A percentile compares a stretch with the other conserved stretches of the same genome.
These are phyloP conservation scores for Zoysia matrella DNA, from an alignment of 202 grass and related monocot species.

Conservation along the genomic window DNA sequence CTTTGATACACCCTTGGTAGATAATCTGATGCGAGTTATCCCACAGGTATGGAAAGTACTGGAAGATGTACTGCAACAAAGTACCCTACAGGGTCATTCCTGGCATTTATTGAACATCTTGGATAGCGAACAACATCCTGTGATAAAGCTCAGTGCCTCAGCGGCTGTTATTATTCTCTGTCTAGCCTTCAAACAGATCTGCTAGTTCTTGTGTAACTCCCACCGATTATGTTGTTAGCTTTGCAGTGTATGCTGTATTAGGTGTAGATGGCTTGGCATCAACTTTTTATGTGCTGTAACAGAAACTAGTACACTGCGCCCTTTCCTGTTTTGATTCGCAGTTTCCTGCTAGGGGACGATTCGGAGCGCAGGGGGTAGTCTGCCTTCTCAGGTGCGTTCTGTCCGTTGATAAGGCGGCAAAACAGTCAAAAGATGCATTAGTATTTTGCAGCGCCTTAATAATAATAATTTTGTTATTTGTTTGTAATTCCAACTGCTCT, in stretches of 20 bases:
- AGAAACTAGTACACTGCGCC: not conserved
- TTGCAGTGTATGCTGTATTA: conserved; percentile 20
- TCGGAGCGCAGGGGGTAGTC: not conserved
- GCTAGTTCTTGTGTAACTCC: conserved; percentile 23
- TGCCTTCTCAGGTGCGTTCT: not conserved
- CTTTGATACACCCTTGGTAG: not conserved
- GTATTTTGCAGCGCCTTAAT: conserved; percentile 10
- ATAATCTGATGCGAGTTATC: conserved; percentile 8
- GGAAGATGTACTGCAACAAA: conserved; percentile 90
- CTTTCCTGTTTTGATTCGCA: not conserved
- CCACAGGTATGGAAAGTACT: conserved; percentile 86
- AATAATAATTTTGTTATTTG: not conserved
- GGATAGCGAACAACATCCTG: not conserved
- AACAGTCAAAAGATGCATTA: not conserved
- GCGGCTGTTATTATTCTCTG: not conserved
- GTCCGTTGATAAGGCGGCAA: not conserved
- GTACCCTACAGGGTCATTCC: conserved; percentile 83
- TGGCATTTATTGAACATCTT: conserved; percentile 79
- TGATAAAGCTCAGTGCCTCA: not conserved
- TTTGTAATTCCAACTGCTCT: not conserved
- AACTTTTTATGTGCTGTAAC: not conserved
- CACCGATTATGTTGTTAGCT: not conserved
- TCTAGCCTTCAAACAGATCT: not conserved
- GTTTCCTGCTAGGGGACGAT: not conserved
- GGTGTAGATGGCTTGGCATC: conserved; percentile 17